Percentiles rank a stretch among this genome's conserved stretches.
phyloP scores from a whole-genome alignment of 352 stramenopile genomes.

The Albugo candida region DNA sequence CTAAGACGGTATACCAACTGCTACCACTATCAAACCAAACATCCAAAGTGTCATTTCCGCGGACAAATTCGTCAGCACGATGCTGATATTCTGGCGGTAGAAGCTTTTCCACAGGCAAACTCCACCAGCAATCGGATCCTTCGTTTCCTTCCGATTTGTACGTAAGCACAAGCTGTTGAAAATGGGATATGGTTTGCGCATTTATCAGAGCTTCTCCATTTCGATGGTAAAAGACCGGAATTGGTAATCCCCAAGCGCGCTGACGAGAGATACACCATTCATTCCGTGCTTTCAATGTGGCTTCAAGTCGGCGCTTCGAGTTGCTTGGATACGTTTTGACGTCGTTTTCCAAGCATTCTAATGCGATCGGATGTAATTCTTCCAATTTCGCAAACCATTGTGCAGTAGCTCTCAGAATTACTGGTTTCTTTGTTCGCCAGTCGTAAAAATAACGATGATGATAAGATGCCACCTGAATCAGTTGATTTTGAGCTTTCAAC shows the following conservation, averaged over 20 bases:
- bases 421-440: conserved; percentile 97
- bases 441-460: conserved; percentile 96
- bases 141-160: conserved; percentile 10
- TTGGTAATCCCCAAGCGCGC: conserved; percentile 94
- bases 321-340: conserved; percentile 86
- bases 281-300: conserved; percentile 73
- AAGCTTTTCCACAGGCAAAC: conserved; percentile 57
- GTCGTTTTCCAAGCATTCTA: conserved; percentile 24
- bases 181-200: conserved; percentile 72
- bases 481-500: conserved; percentile 45
- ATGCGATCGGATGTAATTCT: conserved; percentile 72
- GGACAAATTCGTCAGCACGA: conserved; percentile 80
- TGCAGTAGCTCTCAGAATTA: conserved; percentile 94
- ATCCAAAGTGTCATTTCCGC: conserved; percentile 96
- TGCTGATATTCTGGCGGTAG: conserved; percentile 32
- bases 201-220: conserved; percentile 84
- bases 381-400: conserved; percentile 98
- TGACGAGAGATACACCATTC: conserved; percentile 99
- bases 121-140: conserved; percentile 93
- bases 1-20: conserved; percentile 51
- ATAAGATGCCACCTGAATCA: conserved; percentile 81
- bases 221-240: conserved; percentile 95
- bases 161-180: conserved; percentile 38
- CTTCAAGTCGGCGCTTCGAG: conserved; percentile 63
- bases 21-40: conserved; percentile 98